phyloP scores from a whole-genome alignment of 805 yeast genomes.

The Pichia paraexigua region DNA sequence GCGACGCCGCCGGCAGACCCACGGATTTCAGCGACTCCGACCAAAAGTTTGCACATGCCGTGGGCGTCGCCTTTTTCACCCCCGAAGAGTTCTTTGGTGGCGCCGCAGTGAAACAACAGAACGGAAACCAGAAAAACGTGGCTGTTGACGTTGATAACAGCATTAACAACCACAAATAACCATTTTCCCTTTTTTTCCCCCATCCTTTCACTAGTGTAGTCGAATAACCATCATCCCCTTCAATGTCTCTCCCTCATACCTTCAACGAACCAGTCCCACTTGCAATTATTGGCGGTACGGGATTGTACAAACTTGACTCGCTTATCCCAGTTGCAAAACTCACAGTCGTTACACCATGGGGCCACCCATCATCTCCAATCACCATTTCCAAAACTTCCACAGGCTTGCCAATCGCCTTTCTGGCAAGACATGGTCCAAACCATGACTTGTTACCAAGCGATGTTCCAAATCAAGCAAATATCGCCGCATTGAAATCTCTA shows the following conservation, averaged over 20 bases:
- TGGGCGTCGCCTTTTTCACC: conserved; percentile 45
- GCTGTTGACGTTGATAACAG: too few species aligned
- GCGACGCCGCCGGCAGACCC: conserved; percentile 91
- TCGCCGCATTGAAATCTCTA: conserved; percentile 84
- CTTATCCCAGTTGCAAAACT: conserved; percentile 80
- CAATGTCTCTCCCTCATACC: conserved; percentile 33
- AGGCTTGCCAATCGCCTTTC: conserved; percentile 85
- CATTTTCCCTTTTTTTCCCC: too few species aligned
- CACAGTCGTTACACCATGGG: conserved; percentile 92
- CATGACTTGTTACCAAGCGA: conserved; percentile 87
- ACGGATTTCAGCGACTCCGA: conserved; percentile 80
- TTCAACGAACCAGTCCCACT: conserved; percentile 63
- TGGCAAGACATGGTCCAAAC: conserved; percentile 89
- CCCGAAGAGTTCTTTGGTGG: conserved; percentile 48
- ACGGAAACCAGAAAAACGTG: too few species aligned
- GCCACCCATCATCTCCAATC: conserved; percentile 88
- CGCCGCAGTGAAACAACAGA: neutral
- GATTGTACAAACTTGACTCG: conserved; percentile 81
- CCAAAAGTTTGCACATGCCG: conserved; percentile 51
- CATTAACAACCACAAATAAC: too few species aligned
- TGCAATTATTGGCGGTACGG: conserved; percentile 97
- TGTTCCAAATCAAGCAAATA: conserved; percentile 90
- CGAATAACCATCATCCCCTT: too few species aligned
- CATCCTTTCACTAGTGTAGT: too few species aligned
- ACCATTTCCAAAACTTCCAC: conserved; percentile 71